Evolutionary conservation across 2,329 filamentous ascomycete species (phyloP).

Genomic region (Arthrocladium fulminans): DNA sequence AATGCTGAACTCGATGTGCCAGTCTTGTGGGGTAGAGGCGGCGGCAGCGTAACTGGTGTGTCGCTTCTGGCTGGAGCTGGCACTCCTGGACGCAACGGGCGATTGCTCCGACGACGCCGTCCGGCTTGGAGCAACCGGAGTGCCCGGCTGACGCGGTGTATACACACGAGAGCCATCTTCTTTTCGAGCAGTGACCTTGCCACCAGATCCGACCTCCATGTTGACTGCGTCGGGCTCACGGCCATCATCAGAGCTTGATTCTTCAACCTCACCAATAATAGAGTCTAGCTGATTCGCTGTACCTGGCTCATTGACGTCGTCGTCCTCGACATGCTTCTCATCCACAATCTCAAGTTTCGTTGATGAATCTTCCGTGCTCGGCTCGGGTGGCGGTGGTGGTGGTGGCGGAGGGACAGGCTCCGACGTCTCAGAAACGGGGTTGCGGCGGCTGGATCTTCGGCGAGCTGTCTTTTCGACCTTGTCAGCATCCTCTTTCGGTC

Average conservation of each 20-base stretch:
- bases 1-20: slow-evolving; percentile 94
- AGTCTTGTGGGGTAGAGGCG: slow-evolving; percentile 74
- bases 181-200: slow-evolving; percentile 81
- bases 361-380: slow-evolving; percentile 54
- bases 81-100: slow-evolving; percentile 26
- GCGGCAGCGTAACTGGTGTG: slow-evolving; percentile 64
- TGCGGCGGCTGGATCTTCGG: slow-evolving; percentile 56
- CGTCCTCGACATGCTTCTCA: slow-evolving; percentile 71
- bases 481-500: slow-evolving; percentile 23
- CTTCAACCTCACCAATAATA: slow-evolving; percentile 83
- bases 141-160: slow-evolving; percentile 60
- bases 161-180: slow-evolving; percentile 82
- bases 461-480: slow-evolving; percentile 32
- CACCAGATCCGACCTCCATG: slow-evolving; percentile 76
- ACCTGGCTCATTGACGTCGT: slow-evolving; percentile 47
- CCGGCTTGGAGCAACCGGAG: slow-evolving; percentile 26
- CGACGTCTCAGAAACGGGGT: slow-evolving; percentile 33
- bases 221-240: slow-evolving; percentile 81
- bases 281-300: slow-evolving; percentile 59
- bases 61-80: slow-evolving; percentile 34
- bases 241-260: slow-evolving; percentile 67
- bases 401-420: slow-evolving; percentile 40
- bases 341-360: slow-evolving; percentile 85
- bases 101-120: slow-evolving; percentile 11
- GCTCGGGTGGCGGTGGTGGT: slow-evolving; percentile 42